These are phyloP conservation scores for Pyrenophora teres DNA, from an alignment of 2,329 filamentous ascomycete genomes.

Conservation along the genomic window DNA sequence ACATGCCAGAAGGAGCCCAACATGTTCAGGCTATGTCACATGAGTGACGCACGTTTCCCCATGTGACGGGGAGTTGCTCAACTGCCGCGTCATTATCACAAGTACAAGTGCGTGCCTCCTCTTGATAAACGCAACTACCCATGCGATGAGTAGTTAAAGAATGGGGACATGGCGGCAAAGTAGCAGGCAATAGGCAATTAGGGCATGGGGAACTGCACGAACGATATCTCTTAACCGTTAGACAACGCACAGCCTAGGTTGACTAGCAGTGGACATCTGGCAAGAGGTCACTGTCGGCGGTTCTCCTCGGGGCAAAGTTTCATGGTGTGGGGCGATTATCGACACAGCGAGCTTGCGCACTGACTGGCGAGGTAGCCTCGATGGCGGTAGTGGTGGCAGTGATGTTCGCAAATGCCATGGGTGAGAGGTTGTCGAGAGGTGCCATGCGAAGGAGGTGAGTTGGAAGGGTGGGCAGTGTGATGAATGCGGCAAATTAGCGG, in stretches of 20 bases:
- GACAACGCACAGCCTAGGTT: slow-evolving; percentile 13
- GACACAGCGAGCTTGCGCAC: slow-evolving; percentile 1
- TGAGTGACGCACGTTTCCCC: too few relatives aligned
- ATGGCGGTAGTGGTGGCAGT: slow-evolving; percentile 13
- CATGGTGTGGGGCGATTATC: slow-evolving; percentile 11
- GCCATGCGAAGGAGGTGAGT: slow-evolving; percentile 9
- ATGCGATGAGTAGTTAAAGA: background rate
- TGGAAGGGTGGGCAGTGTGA: slow-evolving; percentile 8
- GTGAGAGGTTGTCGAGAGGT: slow-evolving; percentile 1
- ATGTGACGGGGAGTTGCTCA: too few relatives aligned
- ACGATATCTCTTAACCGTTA: slow-evolving; percentile 19
- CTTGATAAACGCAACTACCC: background rate
- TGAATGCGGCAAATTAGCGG: slow-evolving; percentile 28
- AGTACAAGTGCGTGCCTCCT: background rate
- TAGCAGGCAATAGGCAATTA: slow-evolving; percentile 4
- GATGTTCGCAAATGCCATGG: slow-evolving; percentile 7
- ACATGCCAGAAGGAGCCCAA: background rate
- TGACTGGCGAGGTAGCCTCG: background rate
- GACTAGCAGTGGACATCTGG: slow-evolving; percentile 3
- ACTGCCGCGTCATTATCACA: too few relatives aligned
- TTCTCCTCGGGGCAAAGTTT: background rate
- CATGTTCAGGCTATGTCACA: too few relatives aligned
- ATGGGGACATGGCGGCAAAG: slow-evolving; percentile 7
- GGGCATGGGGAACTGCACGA: slow-evolving; percentile 1
- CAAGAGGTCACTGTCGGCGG: slow-evolving; percentile 7